These are phyloP conservation scores for Arthrinium puccinioides DNA, from an alignment of 2,329 filamentous ascomycete species.

Conservation along the genomic window DNA sequence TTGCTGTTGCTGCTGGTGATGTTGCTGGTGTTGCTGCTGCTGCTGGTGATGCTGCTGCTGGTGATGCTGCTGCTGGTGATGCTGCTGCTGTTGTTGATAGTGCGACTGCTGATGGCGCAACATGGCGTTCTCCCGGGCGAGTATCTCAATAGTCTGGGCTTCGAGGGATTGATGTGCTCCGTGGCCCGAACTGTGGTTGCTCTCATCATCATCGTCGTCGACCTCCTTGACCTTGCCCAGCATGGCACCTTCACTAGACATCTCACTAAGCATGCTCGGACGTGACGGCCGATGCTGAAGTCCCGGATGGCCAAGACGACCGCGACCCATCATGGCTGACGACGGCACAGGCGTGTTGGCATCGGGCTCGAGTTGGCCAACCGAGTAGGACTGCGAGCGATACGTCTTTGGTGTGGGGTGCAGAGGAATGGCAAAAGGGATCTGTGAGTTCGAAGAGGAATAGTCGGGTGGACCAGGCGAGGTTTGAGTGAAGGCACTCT, in stretches of 20 bases:
- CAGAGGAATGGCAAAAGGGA: constrained; percentile 80
- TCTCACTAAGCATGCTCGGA: constrained; percentile 68
- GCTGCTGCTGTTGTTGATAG: constrained; percentile 33
- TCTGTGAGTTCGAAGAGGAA: constrained; percentile 54
- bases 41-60: constrained; percentile 15
- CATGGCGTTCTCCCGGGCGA: constrained; percentile 56
- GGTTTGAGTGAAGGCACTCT: constrained; percentile 37
- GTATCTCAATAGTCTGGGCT: constrained; percentile 55
- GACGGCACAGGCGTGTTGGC: constrained; percentile 33
- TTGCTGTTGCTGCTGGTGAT: constrained; percentile 49
- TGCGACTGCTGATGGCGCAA: constrained; percentile 48
- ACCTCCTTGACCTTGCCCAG: constrained; percentile 65
- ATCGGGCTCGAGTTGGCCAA: constrained; percentile 79
- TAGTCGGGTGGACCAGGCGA: constrained; percentile 45
- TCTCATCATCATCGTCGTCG: constrained; percentile 52
- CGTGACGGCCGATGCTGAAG: constrained; percentile 77
- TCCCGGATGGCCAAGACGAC: constrained; percentile 53
- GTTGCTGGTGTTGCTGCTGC: constrained; percentile 12
- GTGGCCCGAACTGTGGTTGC: too few species aligned
- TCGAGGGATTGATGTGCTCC: constrained; percentile 50
- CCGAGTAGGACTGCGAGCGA: constrained; percentile 93
- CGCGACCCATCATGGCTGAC: constrained; percentile 43
- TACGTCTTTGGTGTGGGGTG: constrained; percentile 90
- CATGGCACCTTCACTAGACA: constrained; percentile 55
- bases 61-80: constrained; percentile 16